Base-by-base conservation (phyloP, 768 basidiomycete genomes). In the Panaeolus cyanescens region DNA sequence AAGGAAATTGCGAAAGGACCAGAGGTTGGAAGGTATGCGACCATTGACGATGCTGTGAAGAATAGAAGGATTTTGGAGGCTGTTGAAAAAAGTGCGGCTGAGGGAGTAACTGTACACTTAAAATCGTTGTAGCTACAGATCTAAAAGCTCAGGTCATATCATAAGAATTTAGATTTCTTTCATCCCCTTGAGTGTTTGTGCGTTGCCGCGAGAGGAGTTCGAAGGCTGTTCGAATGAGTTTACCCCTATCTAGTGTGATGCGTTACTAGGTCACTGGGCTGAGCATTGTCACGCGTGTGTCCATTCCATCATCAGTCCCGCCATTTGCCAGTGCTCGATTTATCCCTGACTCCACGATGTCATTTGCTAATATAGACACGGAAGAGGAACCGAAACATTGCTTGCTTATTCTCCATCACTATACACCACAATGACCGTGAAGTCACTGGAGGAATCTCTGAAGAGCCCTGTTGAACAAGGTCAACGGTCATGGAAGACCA, bases 1-100 rank as follows among this genome's bases (percentile, higher is more conserved):
- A 54, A 62, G 22, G 58, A 58, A 8, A 62, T 54, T 53, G 61
- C 64, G 2, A 42, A 37, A 2, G 58, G 59, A 15, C 9, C 45
- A 15, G 31, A 37, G 7, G 33, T 55, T 1, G 61, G 55, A 0
- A 30, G 19, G 4, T 62, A 65, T 60, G 54, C 64, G 1, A 65
- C 64, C 4, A 59, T 65, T 13, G 64, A 65, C 4, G 64, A 62
- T 55, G 64, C 64, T 8, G 58, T 62, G 8, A 60, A 39, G 54
- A 33, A 50, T 12, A 42, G 58, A 4, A 42, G 55, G n/a, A 17
- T 62, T 28, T 55, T 65, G 61, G 61, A 65, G 22, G 64, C 64
- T 1, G 55, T 65, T 5, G 61, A 62, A 25, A 54, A 20, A 36
- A 65, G 64, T 33, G 28, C 57, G 22, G 32, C 20, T n/a, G 61